Conservation (phyloP, 2,329 filamentous ascomycete species). For the Cyanodermella asteris region DNA sequence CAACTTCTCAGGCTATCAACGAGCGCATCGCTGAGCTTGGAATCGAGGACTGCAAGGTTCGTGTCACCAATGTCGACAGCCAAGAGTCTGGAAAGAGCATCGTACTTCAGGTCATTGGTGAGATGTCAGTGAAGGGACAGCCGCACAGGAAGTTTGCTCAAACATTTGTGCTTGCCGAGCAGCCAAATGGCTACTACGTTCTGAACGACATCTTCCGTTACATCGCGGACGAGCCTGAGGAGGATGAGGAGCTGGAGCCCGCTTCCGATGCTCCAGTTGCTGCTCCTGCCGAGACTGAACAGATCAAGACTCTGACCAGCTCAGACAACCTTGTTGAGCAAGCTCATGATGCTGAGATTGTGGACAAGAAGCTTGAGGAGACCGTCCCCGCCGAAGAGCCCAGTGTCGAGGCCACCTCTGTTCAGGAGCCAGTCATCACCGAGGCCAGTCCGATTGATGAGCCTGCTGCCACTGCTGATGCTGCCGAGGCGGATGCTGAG, state of each 20-base stretch:
- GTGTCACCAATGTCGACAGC: slow-evolving; percentile 91
- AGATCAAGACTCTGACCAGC: slow-evolving; percentile 25
- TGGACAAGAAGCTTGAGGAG: slow-evolving; percentile 61
- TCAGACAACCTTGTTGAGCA: slow-evolving; percentile 18
- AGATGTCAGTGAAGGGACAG: slow-evolving; percentile 82
- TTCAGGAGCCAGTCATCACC: slow-evolving; percentile 9
- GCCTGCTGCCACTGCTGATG: slow-evolving; percentile 7
- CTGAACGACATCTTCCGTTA: slow-evolving; percentile 96
- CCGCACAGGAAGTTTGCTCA: slow-evolving; percentile 93
- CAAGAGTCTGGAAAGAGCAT: slow-evolving; percentile 86
- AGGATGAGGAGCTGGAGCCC: slow-evolving; percentile 34
- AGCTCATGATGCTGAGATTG: slow-evolving; percentile 26
- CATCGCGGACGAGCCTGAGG: slow-evolving; percentile 65
- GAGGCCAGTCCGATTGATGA: slow-evolving; percentile 2
- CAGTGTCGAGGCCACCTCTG: no score
- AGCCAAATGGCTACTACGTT: slow-evolving; percentile 93
- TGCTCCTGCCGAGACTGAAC: slow-evolving; percentile 11
- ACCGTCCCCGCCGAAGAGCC: slow-evolving; percentile 18
- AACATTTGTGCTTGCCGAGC: slow-evolving; percentile 89
- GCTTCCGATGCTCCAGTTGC: slow-evolving; percentile 10
- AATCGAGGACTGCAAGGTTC: slow-evolving; percentile 95
- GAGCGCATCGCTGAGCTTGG: slow-evolving; percentile 83
- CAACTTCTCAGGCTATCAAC: slow-evolving; percentile 50
- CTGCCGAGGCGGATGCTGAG: slow-evolving; percentile 17
- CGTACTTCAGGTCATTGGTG: slow-evolving; percentile 92